Percentiles rank a stretch among this genome's conserved stretches.
Evolutionary conservation across 495 filamentous ascomycete genomes (phyloP).

Genomic region (Lasiosphaeria ovina): DNA sequence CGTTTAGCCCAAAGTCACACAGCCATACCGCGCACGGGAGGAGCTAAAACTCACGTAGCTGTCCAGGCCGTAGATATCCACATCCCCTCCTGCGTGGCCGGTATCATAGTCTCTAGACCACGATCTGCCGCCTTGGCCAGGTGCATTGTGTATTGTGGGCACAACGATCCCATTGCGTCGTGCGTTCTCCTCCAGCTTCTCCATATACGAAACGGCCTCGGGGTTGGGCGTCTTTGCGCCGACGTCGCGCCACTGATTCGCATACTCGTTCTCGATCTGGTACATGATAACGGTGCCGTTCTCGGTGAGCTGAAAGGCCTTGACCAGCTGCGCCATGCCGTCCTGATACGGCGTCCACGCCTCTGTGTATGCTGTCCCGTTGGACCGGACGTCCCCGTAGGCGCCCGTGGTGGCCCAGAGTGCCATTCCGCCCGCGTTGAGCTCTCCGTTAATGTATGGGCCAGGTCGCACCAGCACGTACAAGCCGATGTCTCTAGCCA

Average conservation of each 20-base stretch:
- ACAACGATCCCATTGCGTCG: slow-evolving; percentile 53
- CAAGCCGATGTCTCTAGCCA: slow-evolving; percentile 55
- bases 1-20: background rate
- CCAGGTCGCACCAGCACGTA: slow-evolving; percentile 61
- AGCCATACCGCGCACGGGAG: background rate
- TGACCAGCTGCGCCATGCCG: slow-evolving; percentile 48
- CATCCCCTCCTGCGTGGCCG: slow-evolving; percentile 48
- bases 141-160: slow-evolving; percentile 55
- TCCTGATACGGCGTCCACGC: slow-evolving; percentile 55
- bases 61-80: slow-evolving; percentile 59
- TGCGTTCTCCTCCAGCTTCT: slow-evolving; percentile 49
- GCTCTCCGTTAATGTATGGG: slow-evolving; percentile 61
- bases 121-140: slow-evolving; percentile 28
- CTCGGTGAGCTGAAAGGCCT: slow-evolving; percentile 52
- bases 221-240: slow-evolving; percentile 46
- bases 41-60: slow-evolving; percentile 36
- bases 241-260: slow-evolving; percentile 50
- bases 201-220: slow-evolving; percentile 54
- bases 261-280: slow-evolving; percentile 64
- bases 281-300: slow-evolving; percentile 54
- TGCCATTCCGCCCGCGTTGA: slow-evolving; percentile 57
- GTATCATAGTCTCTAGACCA: slow-evolving; percentile 50
- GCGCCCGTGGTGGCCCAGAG: slow-evolving; percentile 63
- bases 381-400: slow-evolving; percentile 55
- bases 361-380: slow-evolving; percentile 55